Evolutionary conservation across 495 filamentous ascomycete species (phyloP), one percentile per base, ranked within the genome.

Genomic region (Penicillium salamii): DNA sequence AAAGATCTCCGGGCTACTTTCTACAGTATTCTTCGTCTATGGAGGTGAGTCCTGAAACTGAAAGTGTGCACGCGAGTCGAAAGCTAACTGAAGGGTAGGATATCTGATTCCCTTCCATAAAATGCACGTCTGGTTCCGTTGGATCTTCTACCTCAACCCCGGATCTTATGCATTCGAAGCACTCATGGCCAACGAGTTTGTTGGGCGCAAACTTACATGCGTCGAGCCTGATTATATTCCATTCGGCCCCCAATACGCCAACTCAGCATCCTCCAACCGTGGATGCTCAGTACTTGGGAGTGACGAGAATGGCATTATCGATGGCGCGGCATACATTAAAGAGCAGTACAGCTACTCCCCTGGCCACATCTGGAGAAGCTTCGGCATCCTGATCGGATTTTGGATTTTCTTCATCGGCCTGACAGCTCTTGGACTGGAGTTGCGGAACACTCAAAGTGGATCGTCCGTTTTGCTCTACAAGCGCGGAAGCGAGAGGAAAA

Each of bases 181-280:
- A 0, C 68, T 97, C 11, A 89, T 97, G 85, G 83, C 93, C 40
- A 96, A 96, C 62, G 91, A 96, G 66, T 97, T 95, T 59, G 73
- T 80, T 43, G 70, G 75, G 24, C 80, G 92, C 56, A 87, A 91
- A 80, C 78, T 89, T 48, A 84, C 90, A 42, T 90, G 91, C 57
- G 88, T 91, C 54, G 72, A 73, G 18, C 62, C 77, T 1, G 74
- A 83, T 21, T 78, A 84, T 33, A 69, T 91, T 41, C 79, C 74
- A 1, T 91, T 87, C 47, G 80, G 79, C 0, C 52, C 70, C 14
- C 76, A 81, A 13, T 86, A 84, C 0, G 65, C 87, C 3, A 68
- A 82, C 42, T 78, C 81, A 0, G 68, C 72, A 9, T 85, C 85
- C 0, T 63, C 70, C 3, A 66, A 87, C 58, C 84, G 89, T 57